A percentile compares a stretch with the other conserved stretches of the same genome.
Conservation (phyloP, 2,329 filamentous ascomycete genomes). For the Phialophora chinensis region DNA sequence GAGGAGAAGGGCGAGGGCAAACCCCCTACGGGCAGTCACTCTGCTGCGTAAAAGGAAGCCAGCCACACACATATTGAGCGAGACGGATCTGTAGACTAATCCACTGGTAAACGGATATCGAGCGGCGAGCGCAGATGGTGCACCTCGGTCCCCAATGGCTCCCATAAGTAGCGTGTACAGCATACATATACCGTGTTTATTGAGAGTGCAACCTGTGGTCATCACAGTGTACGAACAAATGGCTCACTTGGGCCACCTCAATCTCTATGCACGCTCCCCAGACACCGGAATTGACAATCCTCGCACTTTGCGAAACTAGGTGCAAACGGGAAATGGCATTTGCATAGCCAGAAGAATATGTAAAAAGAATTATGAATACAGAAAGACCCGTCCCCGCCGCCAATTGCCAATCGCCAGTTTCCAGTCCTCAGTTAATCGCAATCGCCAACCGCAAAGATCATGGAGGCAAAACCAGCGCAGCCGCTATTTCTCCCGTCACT, state of each 20-base stretch:
- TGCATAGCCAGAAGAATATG: not conserved
- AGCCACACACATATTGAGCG: not conserved
- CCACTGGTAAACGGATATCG: not conserved
- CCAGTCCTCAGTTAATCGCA: not conserved
- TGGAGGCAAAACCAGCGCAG: not conserved
- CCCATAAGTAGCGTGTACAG: not conserved
- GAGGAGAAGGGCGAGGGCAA: not conserved
- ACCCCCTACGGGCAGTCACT: not conserved
- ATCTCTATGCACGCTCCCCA: not conserved
- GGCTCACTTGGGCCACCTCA: not conserved
- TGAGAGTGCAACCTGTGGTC: not conserved
- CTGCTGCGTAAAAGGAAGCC: not conserved
- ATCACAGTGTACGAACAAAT: not conserved
- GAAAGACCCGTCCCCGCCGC: not conserved
- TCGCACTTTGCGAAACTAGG: not conserved
- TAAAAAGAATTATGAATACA: constrained; percentile 8
- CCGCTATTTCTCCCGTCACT: not conserved
- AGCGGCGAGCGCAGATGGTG: not conserved
- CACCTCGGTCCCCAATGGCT: not conserved
- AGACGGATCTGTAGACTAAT: not conserved
- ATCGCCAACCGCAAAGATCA: not conserved
- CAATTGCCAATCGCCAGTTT: not conserved
- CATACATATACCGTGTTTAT: not conserved
- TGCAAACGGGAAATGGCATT: not conserved
- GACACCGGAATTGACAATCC: not conserved